Evolutionary conservation across 2,329 filamentous ascomycete genomes (phyloP), one percentile per base, ranked within the genome.

Genomic region (Ophiostoma quercus): DNA sequence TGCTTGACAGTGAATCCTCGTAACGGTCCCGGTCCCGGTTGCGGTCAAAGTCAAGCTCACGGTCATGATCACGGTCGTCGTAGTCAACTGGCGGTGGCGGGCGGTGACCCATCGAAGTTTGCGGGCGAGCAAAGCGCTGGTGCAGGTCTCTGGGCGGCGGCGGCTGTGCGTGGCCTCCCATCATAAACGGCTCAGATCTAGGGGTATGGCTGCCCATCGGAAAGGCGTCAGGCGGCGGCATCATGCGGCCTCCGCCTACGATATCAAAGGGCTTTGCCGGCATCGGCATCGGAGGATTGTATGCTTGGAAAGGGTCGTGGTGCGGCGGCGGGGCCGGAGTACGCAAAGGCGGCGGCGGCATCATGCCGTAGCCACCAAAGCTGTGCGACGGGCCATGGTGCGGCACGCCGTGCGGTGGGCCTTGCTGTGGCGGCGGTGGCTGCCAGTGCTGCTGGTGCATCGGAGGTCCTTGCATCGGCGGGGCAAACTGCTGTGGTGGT

Each of bases 61-160:
- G 60, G 1, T 39, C 32, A 5, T 37, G 14, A 22, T 37, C 60
- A 22, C 32, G 65, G 37, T 47, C 22, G 8, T 41, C 65, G 39
- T 66, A 82, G 0, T 79, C 78, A 14, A 75, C 70, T 19, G 73
- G 67, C 16, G 73, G 72, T 9, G 71, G 69, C 14, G 71, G 75
- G 9, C 76, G 77, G 70, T 78, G 78, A 11, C 79, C 80, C 73
- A 81, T 79, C 0, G 81, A 76, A 1, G 81, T 81, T 60, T 77
- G 76, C 4, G 80, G 80, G 16, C 81, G 74, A 39, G 57, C 34
- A 70, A 76, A 74, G 69, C 76, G 72, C 70, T 76, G 60, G 41
- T 73, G 68, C 67, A 76, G 67, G 39, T 65, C 62, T 14, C 62
- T 37, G 0, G 62, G 7, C 2, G 32, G 19, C 4, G 32, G 63